Conservation (phyloP, 169 alveolate genomes). For the Plasmodium gaboni region DNA sequence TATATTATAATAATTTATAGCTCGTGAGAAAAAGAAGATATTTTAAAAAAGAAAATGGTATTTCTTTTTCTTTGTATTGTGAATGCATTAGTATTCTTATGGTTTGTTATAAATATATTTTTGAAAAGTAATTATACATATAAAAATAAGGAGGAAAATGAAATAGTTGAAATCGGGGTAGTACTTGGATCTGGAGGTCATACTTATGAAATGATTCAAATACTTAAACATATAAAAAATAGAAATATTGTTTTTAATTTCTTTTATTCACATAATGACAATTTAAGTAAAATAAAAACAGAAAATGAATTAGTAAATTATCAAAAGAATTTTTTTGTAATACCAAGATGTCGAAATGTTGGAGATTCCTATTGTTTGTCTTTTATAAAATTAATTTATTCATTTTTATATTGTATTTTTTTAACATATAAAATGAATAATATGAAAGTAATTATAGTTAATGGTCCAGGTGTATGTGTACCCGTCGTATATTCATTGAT, state of each 20-base stretch:
- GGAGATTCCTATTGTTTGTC: constrained; percentile 53
- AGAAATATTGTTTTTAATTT: constrained; percentile 44
- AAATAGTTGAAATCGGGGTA: constrained; percentile 50
- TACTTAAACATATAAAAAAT: constrained; percentile 50
- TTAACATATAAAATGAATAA: constrained; percentile 63
- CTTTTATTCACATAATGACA: constrained; percentile 55
- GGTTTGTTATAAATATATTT: constrained; percentile 2
- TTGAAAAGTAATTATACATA: constrained; percentile 15
- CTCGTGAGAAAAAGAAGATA: constrained; percentile 4
- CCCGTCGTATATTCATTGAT: constrained; percentile 60
- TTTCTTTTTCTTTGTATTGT: constrained; percentile 2
- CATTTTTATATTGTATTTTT: constrained; percentile 63
- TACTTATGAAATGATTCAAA: constrained; percentile 61
- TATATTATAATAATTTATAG: neutral
- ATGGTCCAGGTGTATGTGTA: constrained; percentile 74
- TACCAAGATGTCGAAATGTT: constrained; percentile 73
- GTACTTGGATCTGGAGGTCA: constrained; percentile 74
- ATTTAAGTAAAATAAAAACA: constrained; percentile 52
- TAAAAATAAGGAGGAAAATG: constrained; percentile 26
- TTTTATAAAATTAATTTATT: constrained; percentile 19
- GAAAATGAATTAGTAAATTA: constrained; percentile 44
- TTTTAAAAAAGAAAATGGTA: constrained; percentile 16
- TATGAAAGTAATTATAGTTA: constrained; percentile 38
- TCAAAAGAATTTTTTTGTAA: constrained; percentile 34
- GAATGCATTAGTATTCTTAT: constrained; percentile 29